phyloP scores from a whole-genome alignment of 805 yeast species.

The Metschnikowia lochheadii region DNA sequence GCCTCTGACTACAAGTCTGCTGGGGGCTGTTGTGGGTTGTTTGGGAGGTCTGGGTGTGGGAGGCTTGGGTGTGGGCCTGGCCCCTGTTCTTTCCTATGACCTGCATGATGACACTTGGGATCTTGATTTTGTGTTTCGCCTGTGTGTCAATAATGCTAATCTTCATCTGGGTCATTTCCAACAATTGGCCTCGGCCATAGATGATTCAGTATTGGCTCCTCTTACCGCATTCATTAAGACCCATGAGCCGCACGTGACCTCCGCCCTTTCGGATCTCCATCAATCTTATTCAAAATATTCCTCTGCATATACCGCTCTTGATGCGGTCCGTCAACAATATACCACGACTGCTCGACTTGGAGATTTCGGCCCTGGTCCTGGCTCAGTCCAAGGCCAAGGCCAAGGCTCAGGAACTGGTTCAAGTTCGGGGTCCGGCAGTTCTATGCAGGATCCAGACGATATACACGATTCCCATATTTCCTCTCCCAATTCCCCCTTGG shows the following conservation, averaged over 20 bases:
- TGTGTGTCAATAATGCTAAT: constrained; percentile 9
- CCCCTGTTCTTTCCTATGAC: neutral
- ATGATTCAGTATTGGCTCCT: constrained; percentile 29
- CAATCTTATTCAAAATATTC: constrained; percentile 26
- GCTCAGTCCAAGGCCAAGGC: neutral
- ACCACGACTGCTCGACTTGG: constrained; percentile 28
- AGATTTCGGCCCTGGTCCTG: constrained; percentile 21
- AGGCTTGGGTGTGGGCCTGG: no score
- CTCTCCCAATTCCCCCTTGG: constrained; percentile 6
- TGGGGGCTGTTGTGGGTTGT: no score
- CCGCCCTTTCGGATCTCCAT: constrained; percentile 21
- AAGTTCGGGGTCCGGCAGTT: no score
- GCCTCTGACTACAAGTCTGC: no score
- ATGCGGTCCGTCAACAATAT: constrained; percentile 27
- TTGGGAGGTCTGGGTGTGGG: no score
- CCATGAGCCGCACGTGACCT: constrained; percentile 32
- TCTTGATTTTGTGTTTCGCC: constrained; percentile 14
- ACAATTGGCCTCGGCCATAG: constrained; percentile 31
- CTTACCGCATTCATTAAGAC: constrained; percentile 33
- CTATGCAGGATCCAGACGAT: no score
- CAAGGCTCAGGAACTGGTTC: neutral
- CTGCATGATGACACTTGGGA: constrained; percentile 4
- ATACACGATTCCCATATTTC: no score
- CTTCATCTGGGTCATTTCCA: constrained; percentile 16
- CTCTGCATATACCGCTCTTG: constrained; percentile 22